Percentiles rank a stretch among this genome's conserved stretches.
Evolutionary conservation across 257 asterid genomes (phyloP).

Genomic region (Solanum pimpinellifolium): DNA sequence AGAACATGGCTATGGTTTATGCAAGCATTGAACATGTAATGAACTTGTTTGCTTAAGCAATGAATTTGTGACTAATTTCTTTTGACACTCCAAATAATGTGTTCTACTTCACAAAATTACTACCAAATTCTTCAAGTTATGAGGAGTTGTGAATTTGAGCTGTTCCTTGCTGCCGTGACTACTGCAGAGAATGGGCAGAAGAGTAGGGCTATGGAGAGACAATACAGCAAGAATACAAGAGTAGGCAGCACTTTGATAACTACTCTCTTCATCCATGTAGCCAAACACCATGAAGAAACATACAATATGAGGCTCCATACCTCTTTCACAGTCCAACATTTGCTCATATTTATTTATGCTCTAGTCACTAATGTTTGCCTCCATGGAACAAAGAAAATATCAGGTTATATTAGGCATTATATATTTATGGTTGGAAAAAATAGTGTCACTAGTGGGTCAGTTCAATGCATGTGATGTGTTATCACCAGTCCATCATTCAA

Average conservation of each 20-base stretch:
- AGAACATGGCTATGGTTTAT: background rate
- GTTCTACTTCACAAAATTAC: background rate
- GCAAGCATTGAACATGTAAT: background rate
- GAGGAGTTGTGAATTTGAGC: background rate
- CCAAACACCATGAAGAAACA: background rate
- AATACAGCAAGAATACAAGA: background rate
- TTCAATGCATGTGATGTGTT: background rate
- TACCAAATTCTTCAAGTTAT: background rate
- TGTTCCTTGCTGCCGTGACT: constrained; percentile 7
- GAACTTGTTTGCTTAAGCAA: background rate
- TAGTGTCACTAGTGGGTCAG: background rate
- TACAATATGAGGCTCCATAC: background rate
- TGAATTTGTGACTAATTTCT: background rate
- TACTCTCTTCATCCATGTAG: background rate
- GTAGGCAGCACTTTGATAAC: background rate
- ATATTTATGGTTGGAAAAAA: background rate
- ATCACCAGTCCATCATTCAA: background rate
- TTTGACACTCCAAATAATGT: background rate
- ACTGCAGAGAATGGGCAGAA: constrained; percentile 21
- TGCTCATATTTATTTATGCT: background rate
- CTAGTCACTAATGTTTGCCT: background rate
- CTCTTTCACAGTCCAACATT: background rate
- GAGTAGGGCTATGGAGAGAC: constrained; percentile 17
- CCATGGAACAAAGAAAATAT: background rate
- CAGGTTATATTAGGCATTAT: background rate